Evolutionary conservation across 2,329 filamentous ascomycete species (phyloP).

Genomic region (Macroventuria anomochaeta): DNA sequence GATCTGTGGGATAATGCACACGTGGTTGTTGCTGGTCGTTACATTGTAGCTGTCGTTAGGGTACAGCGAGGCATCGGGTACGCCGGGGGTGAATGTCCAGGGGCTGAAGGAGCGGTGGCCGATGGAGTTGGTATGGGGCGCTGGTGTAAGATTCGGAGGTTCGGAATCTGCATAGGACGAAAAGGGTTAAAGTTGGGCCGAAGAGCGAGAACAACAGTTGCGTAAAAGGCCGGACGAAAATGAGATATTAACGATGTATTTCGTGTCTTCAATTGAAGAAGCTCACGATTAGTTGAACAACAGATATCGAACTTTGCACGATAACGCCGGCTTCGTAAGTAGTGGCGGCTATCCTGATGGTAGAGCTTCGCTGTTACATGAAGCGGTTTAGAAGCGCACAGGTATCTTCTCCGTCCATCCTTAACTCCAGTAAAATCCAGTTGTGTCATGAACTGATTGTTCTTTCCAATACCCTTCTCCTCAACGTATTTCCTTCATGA

Average conservation of each 20-base stretch:
- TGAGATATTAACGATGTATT: not conserved
- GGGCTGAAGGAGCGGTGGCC: conserved; percentile 37
- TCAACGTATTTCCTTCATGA: not conserved
- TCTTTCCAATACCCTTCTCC: not conserved
- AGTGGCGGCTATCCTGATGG: not conserved
- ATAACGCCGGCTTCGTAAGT: not conserved
- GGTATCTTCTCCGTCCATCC: not conserved
- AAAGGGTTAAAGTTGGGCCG: not conserved
- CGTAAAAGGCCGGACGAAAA: not conserved
- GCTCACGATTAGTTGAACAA: not conserved
- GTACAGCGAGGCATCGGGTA: conserved; percentile 28
- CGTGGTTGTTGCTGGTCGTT: conserved; percentile 32
- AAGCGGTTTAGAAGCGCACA: not conserved
- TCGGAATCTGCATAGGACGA: not conserved
- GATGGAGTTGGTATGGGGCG: conserved; percentile 3
- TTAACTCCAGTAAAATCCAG: not conserved
- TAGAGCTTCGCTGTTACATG: not conserved
- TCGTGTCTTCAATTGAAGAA: too few relatives aligned
- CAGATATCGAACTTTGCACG: not conserved
- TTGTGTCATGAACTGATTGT: not conserved
- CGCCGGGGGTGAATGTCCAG: conserved; percentile 34
- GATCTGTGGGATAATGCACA: conserved; percentile 37
- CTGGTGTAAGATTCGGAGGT: conserved; percentile 7
- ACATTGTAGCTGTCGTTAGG: conserved; percentile 35
- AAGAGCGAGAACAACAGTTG: not conserved